Base-by-base conservation (phyloP, 2,329 filamentous ascomycete species). In the Fusarium continuum region DNA sequence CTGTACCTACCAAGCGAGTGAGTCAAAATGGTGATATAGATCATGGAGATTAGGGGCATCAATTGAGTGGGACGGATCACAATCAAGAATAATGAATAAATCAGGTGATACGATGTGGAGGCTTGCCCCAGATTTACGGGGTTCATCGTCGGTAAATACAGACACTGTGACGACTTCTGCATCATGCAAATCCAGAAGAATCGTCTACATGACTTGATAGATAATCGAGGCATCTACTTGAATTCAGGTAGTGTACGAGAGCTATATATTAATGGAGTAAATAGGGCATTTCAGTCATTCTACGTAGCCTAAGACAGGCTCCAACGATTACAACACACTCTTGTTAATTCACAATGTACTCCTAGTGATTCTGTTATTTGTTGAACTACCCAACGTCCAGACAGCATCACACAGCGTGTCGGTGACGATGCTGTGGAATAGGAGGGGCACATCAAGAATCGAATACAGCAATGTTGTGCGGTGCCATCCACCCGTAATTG, bases 361-460 rank as follows among this genome's bases (percentile, higher is more conserved):
- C n/a, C n/a, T n/a, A n/a, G n/a, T n/a, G n/a, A n/a, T n/a, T n/a
- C n/a, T n/a, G n/a, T n/a, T n/a, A n/a, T n/a, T n/a, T n/a, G n/a
- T n/a, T n/a, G n/a, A n/a, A n/a, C n/a, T n/a, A n/a, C n/a, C n/a
- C n/a, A n/a, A n/a, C n/a, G n/a, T n/a, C n/a, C n/a, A n/a, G n/a
- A n/a, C n/a, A n/a, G n/a, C 23, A 48, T 52, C 53, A 41, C 38
- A 19, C 34, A 46, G 40, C 57, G 34, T 45, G 32, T 46, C 35
- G 22, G 49, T 39, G 43, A 51, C 28, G 47, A 55, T 51, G 32
- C 43, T 34, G 39, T 67, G 63, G 50, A 47, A 41, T 36, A 55
- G 26, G 29, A 51, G 55, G 46, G 43, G 48, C 55, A 34, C 32
- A 61, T 35, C 16, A 36, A 44, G 29, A 34, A 20, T 23, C n/a